phyloP scores from a whole-genome alignment of 768 basidiomycete genomes.

The Hericium alpestre region DNA sequence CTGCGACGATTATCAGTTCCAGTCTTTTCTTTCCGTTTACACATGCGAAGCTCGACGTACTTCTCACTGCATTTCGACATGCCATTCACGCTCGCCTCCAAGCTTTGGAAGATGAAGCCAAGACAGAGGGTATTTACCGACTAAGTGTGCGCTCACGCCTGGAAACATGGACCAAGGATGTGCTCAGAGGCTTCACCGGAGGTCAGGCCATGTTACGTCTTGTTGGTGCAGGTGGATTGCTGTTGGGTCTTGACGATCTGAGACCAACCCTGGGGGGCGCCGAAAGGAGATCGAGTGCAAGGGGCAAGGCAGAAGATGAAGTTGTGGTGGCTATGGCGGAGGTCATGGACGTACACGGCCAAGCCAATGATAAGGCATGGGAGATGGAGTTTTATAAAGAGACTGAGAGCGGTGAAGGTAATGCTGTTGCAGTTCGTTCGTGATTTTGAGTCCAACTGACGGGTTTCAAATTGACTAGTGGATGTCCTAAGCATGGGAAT shows the following conservation, averaged over 20 bases:
- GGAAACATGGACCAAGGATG: slow-evolving; percentile 39
- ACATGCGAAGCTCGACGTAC: slow-evolving; percentile 35
- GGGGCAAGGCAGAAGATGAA: slow-evolving; percentile 49
- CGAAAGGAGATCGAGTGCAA: slow-evolving; percentile 20
- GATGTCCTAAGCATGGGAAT: slow-evolving; percentile 21
- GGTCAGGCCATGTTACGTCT: slow-evolving; percentile 54
- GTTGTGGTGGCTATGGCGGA: slow-evolving; percentile 63
- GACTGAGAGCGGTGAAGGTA: slow-evolving; percentile 31
- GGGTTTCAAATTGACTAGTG: not conserved
- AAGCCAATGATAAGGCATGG: slow-evolving; percentile 35
- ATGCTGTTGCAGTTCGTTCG: not conserved
- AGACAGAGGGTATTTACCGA: slow-evolving; percentile 16
- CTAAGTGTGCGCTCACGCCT: slow-evolving; percentile 5
- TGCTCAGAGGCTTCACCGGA: slow-evolving; percentile 53
- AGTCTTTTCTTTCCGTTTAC: slow-evolving; percentile 42
- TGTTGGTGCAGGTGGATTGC: slow-evolving; percentile 51
- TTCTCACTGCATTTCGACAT: slow-evolving; percentile 49
- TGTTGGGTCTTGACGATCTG: slow-evolving; percentile 54
- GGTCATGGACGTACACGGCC: slow-evolving; percentile 49
- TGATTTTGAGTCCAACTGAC: not conserved
- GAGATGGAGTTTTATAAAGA: slow-evolving; percentile 58
- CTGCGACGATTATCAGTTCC: slow-evolving; percentile 46
- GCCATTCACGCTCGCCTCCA: slow-evolving; percentile 44
- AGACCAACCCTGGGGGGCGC: slow-evolving; percentile 20
- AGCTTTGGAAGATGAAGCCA: slow-evolving; percentile 23